phyloP scores from a whole-genome alignment of 2,329 filamentous ascomycete genomes.

The Colletotrichum orbiculare region DNA sequence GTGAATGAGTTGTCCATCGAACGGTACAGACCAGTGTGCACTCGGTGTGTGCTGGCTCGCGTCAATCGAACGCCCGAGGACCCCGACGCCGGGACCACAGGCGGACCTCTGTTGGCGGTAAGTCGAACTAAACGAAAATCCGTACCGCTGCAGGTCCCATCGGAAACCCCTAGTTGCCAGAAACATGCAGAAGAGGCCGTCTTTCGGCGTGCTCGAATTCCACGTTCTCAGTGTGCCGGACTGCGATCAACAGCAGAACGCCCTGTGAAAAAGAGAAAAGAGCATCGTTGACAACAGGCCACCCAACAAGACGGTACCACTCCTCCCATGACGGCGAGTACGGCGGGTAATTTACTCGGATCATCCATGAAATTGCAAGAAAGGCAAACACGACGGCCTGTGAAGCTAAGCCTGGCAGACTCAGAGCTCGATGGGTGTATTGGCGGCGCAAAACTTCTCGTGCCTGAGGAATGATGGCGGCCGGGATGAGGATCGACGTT shows the following conservation, averaged over 20 bases:
- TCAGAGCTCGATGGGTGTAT: neutral
- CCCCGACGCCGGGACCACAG: no score
- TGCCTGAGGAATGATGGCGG: neutral
- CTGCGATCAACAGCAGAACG: neutral
- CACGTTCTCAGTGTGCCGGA: neutral
- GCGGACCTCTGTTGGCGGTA: neutral
- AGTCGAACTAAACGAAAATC: no score
- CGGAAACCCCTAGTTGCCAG: no score
- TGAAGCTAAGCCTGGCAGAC: neutral
- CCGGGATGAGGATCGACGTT: neutral
- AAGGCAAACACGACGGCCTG: slow-evolving; percentile 8
- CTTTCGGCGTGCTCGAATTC: neutral
- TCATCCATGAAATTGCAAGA: slow-evolving; percentile 12
- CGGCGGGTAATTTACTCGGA: slow-evolving; percentile 1
- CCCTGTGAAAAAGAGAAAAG: neutral
- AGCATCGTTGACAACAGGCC: slow-evolving; percentile 18
- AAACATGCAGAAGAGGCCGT: neutral
- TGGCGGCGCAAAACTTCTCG: neutral
- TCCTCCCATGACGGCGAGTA: slow-evolving; percentile 5
- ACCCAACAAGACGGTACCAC: slow-evolving; percentile 26
- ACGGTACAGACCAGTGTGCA: neutral
- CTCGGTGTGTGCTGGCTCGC: neutral
- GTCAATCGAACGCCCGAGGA: no score
- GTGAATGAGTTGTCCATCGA: neutral
- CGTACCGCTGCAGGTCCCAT: no score